A percentile compares a stretch with the other conserved stretches of the same genome.
phyloP scores from a whole-genome alignment of 2,329 filamentous ascomycete species.

The Colletotrichum simmondsii region DNA sequence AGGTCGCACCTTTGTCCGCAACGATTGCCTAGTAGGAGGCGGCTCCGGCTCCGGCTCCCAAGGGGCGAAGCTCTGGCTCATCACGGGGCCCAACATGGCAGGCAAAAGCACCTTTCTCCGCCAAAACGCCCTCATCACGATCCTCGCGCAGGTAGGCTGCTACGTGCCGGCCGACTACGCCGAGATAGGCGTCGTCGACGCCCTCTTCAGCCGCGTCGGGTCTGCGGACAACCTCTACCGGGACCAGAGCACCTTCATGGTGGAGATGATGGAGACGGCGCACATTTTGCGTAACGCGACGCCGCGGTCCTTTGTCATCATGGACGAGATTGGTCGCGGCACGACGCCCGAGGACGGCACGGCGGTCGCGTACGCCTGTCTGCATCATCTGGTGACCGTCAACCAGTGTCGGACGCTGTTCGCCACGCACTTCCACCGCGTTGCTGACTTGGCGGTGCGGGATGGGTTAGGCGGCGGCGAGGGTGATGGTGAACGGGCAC shows the following conservation, averaged over 20 bases:
- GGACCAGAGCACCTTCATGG: conserved; percentile 98
- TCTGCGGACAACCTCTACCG: conserved; percentile 95
- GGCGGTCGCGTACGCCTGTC: conserved; percentile 88
- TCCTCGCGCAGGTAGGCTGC: conserved; percentile 91
- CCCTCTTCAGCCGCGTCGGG: conserved; percentile 92
- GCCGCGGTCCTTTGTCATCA: conserved; percentile 88
- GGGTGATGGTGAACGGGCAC: conserved; percentile 41
- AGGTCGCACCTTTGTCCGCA: conserved; percentile 84
- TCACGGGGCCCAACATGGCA: conserved; percentile 96
- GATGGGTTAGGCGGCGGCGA: conserved; percentile 53
- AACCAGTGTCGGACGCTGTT: conserved; percentile 88
- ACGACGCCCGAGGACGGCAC: conserved; percentile 93
- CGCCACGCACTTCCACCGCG: conserved; percentile 91
- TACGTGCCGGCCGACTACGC: conserved; percentile 92
- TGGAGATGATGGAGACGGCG: conserved; percentile 98
- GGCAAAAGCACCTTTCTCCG: conserved; percentile 96
- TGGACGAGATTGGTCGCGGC: conserved; percentile 97
- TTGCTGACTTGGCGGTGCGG: conserved; percentile 79
- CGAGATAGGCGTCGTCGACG: conserved; percentile 91
- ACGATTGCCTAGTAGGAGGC: conserved; percentile 82
- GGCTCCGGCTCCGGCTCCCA: conserved; percentile 61
- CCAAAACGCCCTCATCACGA: conserved; percentile 93
- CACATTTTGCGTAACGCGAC: conserved; percentile 89
- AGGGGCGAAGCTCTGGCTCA: conserved; percentile 67
- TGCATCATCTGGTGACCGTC: conserved; percentile 83